phyloP scores from a whole-genome alignment of 192 early-diverging fungal genomes.

The Diversispora epigaea region DNA sequence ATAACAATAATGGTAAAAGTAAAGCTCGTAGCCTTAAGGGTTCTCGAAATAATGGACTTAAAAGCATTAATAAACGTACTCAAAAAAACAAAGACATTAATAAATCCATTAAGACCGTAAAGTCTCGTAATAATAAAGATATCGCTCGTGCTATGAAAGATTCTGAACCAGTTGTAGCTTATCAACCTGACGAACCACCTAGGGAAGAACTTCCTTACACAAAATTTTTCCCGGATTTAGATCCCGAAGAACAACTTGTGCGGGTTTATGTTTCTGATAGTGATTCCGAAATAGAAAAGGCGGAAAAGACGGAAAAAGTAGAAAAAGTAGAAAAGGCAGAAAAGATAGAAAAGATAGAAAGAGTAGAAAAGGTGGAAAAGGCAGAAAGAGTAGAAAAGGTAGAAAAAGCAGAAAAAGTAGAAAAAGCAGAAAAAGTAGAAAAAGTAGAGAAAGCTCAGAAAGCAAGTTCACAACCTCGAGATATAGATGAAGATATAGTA shows the following conservation, averaged over 20 bases:
- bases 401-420: too few relatives aligned
- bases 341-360: too few relatives aligned
- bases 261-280: slow-evolving; percentile 19
- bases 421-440: not conserved
- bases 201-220: slow-evolving; percentile 82
- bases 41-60: not conserved
- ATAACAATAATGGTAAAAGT: too few relatives aligned
- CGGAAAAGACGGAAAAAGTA: not conserved
- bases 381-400: not conserved
- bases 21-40: too few relatives aligned
- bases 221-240: slow-evolving; percentile 81
- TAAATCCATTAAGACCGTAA: not conserved
- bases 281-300: not conserved
- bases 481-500: not conserved
- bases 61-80: not conserved
- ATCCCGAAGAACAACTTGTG: slow-evolving; percentile 49
- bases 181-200: slow-evolving; percentile 54
- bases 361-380: not conserved
- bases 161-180: not conserved
- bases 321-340: too few relatives aligned
- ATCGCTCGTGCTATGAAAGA: not conserved
- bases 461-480: not conserved
- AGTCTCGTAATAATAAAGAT: not conserved
- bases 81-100: not conserved
- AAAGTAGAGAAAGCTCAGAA: not conserved